Evolutionary conservation across 768 basidiomycete species (phyloP).

Genomic region (Mycena alexandri): DNA sequence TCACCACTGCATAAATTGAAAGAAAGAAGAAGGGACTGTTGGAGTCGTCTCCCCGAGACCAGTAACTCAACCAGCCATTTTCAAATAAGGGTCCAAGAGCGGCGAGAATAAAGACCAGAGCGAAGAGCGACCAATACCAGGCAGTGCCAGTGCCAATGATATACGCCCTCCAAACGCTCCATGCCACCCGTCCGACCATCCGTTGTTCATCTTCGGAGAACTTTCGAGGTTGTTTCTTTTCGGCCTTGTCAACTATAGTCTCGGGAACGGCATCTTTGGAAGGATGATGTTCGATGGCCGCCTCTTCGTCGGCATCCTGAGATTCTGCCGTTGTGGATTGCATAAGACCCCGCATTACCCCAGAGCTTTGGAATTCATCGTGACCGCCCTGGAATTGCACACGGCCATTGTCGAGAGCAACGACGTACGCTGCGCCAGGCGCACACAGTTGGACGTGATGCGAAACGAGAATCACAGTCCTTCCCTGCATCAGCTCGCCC

Average conservation of each 20-base stretch:
- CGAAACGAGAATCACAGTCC: slow-evolving; percentile 93
- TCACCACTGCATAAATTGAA: slow-evolving; percentile 75
- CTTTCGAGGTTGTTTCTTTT: slow-evolving; percentile 78
- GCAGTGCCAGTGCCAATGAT: slow-evolving; percentile 61
- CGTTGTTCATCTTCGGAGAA: slow-evolving; percentile 86
- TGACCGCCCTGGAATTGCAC: slow-evolving; percentile 78
- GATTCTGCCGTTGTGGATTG: slow-evolving; percentile 59
- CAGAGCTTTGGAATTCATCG: slow-evolving; percentile 72
- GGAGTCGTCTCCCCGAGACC: slow-evolving; percentile 64
- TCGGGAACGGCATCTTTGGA: not conserved
- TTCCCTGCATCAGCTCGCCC: slow-evolving; percentile 83
- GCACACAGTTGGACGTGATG: slow-evolving; percentile 93
- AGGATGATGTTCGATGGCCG: slow-evolving; percentile 40
- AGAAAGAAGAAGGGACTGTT: slow-evolving; percentile 72
- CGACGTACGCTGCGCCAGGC: slow-evolving; percentile 83
- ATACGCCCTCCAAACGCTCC: slow-evolving; percentile 74
- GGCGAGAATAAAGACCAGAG: slow-evolving; percentile 62
- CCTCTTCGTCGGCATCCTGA: slow-evolving; percentile 50
- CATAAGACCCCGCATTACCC: slow-evolving; percentile 74
- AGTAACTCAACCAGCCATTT: slow-evolving; percentile 80
- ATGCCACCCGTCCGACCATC: slow-evolving; percentile 77
- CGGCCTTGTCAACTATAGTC: slow-evolving; percentile 43
- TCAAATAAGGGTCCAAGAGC: slow-evolving; percentile 75
- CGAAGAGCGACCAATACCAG: slow-evolving; percentile 70
- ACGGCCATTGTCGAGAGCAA: slow-evolving; percentile 84